Evolutionary conservation across 768 basidiomycete genomes (phyloP).

Genomic region (Suillus cothurnatus): DNA sequence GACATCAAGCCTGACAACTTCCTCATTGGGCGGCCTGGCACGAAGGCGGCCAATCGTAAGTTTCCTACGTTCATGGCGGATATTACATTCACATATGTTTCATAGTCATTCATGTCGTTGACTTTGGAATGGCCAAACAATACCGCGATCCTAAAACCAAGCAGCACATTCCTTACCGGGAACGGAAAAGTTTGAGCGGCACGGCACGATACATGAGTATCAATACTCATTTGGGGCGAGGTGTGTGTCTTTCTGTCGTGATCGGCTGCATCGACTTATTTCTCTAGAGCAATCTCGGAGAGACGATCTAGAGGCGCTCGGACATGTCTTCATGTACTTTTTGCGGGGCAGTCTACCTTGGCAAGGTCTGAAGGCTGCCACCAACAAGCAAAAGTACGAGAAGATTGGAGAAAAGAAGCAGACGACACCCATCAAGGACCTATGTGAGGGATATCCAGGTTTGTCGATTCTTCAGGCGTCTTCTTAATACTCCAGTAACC

Average conservation of each 20-base stretch:
- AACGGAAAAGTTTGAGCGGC: slow-evolving; percentile 95
- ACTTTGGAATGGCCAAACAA: slow-evolving; percentile 99
- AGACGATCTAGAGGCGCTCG: slow-evolving; percentile 98
- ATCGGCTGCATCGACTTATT: slow-evolving; percentile 11
- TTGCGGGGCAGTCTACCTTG: slow-evolving; percentile 94
- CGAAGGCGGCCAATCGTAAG: slow-evolving; percentile 83
- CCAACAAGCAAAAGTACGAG: slow-evolving; percentile 99
- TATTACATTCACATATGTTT: not conserved
- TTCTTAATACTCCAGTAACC: slow-evolving; percentile 12
- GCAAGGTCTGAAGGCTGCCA: slow-evolving; percentile 99
- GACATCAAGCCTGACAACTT: slow-evolving; percentile 99
- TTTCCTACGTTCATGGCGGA: slow-evolving; percentile 10
- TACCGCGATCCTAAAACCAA: slow-evolving; percentile 99
- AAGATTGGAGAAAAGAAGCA: slow-evolving; percentile 99
- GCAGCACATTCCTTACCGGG: slow-evolving; percentile 98
- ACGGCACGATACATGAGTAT: slow-evolving; percentile 99
- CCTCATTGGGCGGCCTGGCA: slow-evolving; percentile 90
- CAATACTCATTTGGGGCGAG: slow-evolving; percentile 97
- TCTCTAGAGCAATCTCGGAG: slow-evolving; percentile 82
- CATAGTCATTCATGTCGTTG: slow-evolving; percentile 88
- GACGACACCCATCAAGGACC: slow-evolving; percentile 95
- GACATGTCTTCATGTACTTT: slow-evolving; percentile 99
- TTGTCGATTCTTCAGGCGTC: slow-evolving; percentile 24
- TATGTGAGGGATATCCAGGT: slow-evolving; percentile 96
- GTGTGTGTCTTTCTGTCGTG: slow-evolving; percentile 43